Percentiles rank a stretch among this genome's conserved stretches.
Conservation (phyloP, 164 flowering plant genomes). For the Tetracentron sinense region DNA sequence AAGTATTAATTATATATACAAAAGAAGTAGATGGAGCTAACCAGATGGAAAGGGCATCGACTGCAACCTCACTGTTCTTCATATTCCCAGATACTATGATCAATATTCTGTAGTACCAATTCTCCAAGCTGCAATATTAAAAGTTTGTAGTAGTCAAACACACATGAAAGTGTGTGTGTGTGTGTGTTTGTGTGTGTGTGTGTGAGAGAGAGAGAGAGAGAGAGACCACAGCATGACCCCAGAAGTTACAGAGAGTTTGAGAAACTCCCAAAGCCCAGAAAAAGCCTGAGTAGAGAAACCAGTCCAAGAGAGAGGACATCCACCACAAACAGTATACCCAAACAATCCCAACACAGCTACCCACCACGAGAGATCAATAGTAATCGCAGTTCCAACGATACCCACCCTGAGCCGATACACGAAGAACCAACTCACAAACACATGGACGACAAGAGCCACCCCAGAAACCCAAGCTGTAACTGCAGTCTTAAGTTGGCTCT, state of each 20-base stretch:
- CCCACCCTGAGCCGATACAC: constrained; percentile 25
- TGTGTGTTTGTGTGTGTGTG: neutral
- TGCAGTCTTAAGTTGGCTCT: constrained; percentile 33
- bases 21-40: constrained; percentile 5
- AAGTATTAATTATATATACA: neutral
- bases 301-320: constrained; percentile 39
- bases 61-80: constrained; percentile 51
- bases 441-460: constrained; percentile 20
- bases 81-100: constrained; percentile 61
- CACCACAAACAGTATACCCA: constrained; percentile 24
- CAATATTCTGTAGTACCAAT: constrained; percentile 64
- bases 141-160: too few relatives aligned
- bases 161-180: too few relatives aligned
- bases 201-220: constrained; percentile 1
- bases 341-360: constrained; percentile 20
- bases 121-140: constrained; percentile 32
- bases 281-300: constrained; percentile 42
- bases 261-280: constrained; percentile 38
- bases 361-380: constrained; percentile 39
- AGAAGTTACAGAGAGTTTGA: constrained; percentile 40
- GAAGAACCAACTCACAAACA: constrained; percentile 34
- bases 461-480: constrained; percentile 31
- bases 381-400: constrained; percentile 23
- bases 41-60: constrained; percentile 78
- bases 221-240: constrained; percentile 36